phyloP scores from a whole-genome alignment of 2,329 filamentous ascomycete genomes.

The Cladosporium sp. region DNA sequence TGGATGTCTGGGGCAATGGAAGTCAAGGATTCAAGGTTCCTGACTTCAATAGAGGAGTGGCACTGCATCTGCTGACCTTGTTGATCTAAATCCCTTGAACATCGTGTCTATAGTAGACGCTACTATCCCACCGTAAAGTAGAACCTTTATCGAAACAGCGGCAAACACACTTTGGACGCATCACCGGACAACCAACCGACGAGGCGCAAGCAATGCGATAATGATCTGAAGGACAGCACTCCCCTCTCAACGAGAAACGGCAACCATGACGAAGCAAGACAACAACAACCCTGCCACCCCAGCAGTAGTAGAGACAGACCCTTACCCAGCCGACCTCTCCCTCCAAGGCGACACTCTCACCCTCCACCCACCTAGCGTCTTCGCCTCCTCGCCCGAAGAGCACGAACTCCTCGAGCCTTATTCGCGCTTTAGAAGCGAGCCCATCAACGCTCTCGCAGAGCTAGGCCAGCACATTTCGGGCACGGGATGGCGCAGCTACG shows the following conservation, averaged over 20 bases:
- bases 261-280: background rate
- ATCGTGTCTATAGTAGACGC: background rate
- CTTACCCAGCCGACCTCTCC: conserved; percentile 44
- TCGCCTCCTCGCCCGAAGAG: conserved; percentile 45
- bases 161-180: background rate
- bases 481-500: conserved; percentile 92
- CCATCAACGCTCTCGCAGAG: conserved; percentile 82
- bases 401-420: conserved; percentile 77
- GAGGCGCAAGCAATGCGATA: background rate
- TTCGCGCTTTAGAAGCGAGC: conserved; percentile 76
- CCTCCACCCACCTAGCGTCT: conserved; percentile 47
- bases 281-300: background rate
- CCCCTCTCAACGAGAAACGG: background rate
- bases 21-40: background rate
- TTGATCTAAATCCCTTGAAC: background rate
- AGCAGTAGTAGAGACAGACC: background rate
- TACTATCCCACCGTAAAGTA: background rate
- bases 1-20: background rate
- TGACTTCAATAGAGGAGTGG: background rate
- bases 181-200: background rate
- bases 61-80: background rate
- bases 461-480: conserved; percentile 91
- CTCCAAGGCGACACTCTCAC: conserved; percentile 48
- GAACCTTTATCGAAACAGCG: too few species aligned
- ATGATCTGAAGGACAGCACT: background rate